Conservation (phyloP, 2,329 filamentous ascomycete genomes). For the Ilyonectria robusta region DNA sequence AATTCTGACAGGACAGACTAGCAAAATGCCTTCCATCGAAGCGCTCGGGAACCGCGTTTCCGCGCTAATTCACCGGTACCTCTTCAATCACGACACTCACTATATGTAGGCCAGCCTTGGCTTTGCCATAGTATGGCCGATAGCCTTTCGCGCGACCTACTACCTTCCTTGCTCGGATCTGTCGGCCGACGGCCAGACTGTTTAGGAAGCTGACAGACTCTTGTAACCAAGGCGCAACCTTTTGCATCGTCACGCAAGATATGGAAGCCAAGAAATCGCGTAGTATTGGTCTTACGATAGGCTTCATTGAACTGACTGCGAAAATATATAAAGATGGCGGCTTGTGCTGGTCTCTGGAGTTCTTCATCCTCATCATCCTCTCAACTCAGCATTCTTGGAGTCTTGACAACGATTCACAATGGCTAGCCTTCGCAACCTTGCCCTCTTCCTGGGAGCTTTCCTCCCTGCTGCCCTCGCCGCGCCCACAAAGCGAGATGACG, state of each 20-base stretch:
- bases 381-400: slow-evolving; percentile 18
- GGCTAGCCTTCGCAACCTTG: slow-evolving; percentile 50
- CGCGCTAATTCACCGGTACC: neutral
- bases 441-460: slow-evolving; percentile 51
- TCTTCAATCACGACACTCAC: neutral
- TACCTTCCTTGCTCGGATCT: slow-evolving; percentile 45
- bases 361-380: slow-evolving; percentile 32
- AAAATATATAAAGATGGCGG: neutral
- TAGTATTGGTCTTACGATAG: slow-evolving; percentile 10
- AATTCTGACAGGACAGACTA: neutral
- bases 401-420: slow-evolving; percentile 37
- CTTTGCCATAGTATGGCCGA: neutral
- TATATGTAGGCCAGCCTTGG: slow-evolving; percentile 11
- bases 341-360: slow-evolving; percentile 13
- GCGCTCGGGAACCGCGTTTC: neutral
- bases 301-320: neutral
- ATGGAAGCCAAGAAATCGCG: slow-evolving; percentile 33
- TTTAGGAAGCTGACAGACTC: slow-evolving; percentile 44
- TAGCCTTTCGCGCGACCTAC: slow-evolving; percentile 17
- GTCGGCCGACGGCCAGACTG: slow-evolving; percentile 36
- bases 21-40: neutral
- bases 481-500: slow-evolving; percentile 37
- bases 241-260: slow-evolving; percentile 36
- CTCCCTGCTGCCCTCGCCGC: slow-evolving; percentile 52
- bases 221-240: slow-evolving; percentile 20